Percentiles rank a stretch among this genome's conserved stretches.
Evolutionary conservation across 169 alveolate genomes (phyloP).

Genomic region (Cryptosporidium ryanae): DNA sequence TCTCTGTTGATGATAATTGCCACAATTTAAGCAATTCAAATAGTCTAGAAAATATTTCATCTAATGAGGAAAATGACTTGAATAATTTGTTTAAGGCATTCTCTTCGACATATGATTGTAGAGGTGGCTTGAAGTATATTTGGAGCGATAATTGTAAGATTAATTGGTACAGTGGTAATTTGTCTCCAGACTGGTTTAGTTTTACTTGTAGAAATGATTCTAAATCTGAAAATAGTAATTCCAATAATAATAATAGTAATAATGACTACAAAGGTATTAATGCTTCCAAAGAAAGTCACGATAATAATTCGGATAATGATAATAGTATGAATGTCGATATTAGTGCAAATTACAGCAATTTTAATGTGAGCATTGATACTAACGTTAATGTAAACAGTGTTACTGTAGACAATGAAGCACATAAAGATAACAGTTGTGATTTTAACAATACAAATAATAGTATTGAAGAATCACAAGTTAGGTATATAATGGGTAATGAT

Average conservation of each 20-base stretch:
- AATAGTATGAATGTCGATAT: neutral
- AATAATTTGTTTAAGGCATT: slow-evolving; percentile 39
- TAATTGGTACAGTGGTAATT: slow-evolving; percentile 55
- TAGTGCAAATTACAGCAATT: neutral
- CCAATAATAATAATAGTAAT: slow-evolving; percentile 15
- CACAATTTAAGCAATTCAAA: slow-evolving; percentile 25
- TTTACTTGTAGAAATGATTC: too few species aligned
- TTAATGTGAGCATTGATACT: neutral
- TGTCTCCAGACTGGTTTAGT: slow-evolving; percentile 72
- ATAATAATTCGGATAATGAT: neutral
- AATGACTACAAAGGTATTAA: neutral
- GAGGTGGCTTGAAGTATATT: slow-evolving; percentile 60
- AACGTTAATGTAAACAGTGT: neutral
- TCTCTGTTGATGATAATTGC: slow-evolving; percentile 12
- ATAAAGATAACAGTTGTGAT: neutral
- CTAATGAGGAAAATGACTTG: slow-evolving; percentile 65
- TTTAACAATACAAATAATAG: neutral
- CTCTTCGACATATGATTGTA: slow-evolving; percentile 55
- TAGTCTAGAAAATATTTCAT: slow-evolving; percentile 16
- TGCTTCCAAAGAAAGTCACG: neutral
- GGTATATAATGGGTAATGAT: slow-evolving; percentile 71
- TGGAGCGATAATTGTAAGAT: slow-evolving; percentile 73
- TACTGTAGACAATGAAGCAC: neutral
- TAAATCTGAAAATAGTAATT: neutral
- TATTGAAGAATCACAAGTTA: slow-evolving; percentile 24